These are phyloP conservation scores for Sicyos baderoa DNA, from an alignment of 306 rosid genomes.

Conservation along the genomic window DNA sequence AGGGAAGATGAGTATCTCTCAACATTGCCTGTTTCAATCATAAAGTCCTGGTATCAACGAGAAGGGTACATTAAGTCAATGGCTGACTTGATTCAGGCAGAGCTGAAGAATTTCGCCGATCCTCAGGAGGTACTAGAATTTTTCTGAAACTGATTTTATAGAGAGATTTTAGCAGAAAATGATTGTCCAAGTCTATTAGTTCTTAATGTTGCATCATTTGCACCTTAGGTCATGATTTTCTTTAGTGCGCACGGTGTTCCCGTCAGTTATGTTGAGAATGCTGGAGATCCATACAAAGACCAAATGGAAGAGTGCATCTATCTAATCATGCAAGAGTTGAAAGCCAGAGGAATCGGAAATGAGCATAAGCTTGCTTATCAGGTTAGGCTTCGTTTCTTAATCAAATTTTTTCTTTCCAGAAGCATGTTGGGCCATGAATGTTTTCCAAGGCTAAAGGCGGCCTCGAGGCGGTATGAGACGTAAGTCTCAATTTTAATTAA, in stretches of 20 bases:
- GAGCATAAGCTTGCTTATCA: slow-evolving; percentile 94
- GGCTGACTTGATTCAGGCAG: slow-evolving; percentile 85
- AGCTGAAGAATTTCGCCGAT: slow-evolving; percentile 50
- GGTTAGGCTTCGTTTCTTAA: slow-evolving; percentile 31
- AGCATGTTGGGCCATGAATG: background rate
- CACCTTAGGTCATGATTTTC: slow-evolving; percentile 66
- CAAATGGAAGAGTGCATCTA: slow-evolving; percentile 93
- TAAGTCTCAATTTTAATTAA: too few species aligned
- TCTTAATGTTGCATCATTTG: slow-evolving; percentile 15
- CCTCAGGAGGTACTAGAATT: slow-evolving; percentile 60
- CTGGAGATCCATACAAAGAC: slow-evolving; percentile 97
- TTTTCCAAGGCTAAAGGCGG: too few species aligned
- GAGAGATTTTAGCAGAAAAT: background rate
- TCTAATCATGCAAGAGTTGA: slow-evolving; percentile 91
- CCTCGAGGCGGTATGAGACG: too few species aligned
- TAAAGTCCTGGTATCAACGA: slow-evolving; percentile 91
- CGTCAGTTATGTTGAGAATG: slow-evolving; percentile 78
- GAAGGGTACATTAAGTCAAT: slow-evolving; percentile 83
- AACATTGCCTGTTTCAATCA: slow-evolving; percentile 75
- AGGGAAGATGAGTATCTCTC: slow-evolving; percentile 77
- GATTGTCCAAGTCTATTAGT: background rate
- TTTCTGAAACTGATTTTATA: slow-evolving; percentile 16
- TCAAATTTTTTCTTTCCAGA: background rate
- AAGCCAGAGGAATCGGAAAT: slow-evolving; percentile 71
- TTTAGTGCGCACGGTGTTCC: slow-evolving; percentile 99